Base-by-base conservation (phyloP, 2,329 filamentous ascomycete genomes). In the Pseudogymnoascus sp. region DNA sequence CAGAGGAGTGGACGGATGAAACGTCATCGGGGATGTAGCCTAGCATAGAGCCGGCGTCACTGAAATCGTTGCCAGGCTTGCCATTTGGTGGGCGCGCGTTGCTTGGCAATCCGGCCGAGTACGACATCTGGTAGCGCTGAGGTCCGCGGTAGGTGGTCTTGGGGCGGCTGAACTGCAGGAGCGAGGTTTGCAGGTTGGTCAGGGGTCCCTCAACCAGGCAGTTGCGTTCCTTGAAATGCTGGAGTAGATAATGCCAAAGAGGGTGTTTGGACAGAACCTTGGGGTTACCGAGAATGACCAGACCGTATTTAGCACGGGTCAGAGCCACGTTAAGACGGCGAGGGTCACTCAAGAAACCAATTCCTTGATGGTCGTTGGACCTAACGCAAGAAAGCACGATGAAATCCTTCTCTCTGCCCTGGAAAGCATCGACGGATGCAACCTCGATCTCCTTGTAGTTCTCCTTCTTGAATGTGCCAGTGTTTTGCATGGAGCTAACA, bases 401-500 rank as follows among this genome's bases (percentile, higher is more conserved):
- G 71, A 96, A 99, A 73, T 99, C 94, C 79, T 99, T 99, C 78
- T 99, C 94, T 80, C 94, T 89, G 60, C 94, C 94, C 74, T 99
- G 94, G 83, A 99, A 99, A 17, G 94, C 94, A 79, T 99, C 94
- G 38, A 99, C 94, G 0, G 93, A 97, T 4, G 94, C 94, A 41
- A 99, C 94, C 75, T 99, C 94, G 25, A 99, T 93, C 72, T 97
- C 93, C 78, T 97, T 97, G 81, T 99, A 99, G 70, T 89, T 86
- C 74, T 99, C 94, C 79, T 99, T 99, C 80, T 96, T 97, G 81
- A 95, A 97, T 0, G 91, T 95, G 60, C 94, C 94, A 10, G 90
- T 94, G 66, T 93, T 92, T 77, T 99, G 94, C 93, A 99, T 97
- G n/a, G 93, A 97, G 73, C 91, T 96, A 63, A 99, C 94, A 67